These are phyloP conservation scores for Mycena crocata DNA, from an alignment of 768 basidiomycete species.

Conservation along the genomic window DNA sequence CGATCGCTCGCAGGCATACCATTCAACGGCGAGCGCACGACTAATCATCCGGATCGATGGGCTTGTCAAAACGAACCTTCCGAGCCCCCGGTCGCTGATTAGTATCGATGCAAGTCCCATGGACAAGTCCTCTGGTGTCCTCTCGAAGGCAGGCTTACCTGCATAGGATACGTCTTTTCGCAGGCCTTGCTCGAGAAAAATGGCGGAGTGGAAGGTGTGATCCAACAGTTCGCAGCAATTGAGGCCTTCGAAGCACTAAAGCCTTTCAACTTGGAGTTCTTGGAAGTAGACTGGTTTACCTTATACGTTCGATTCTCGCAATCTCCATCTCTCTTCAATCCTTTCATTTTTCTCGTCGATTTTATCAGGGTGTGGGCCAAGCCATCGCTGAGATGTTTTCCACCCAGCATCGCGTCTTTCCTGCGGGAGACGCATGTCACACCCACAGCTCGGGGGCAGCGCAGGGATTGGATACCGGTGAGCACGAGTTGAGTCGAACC, in stretches of 20 bases:
- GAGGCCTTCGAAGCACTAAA: constrained; percentile 30
- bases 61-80: constrained; percentile 36
- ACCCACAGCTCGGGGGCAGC: constrained; percentile 36
- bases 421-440: constrained; percentile 37
- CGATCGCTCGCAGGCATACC: constrained; percentile 28
- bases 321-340: background rate
- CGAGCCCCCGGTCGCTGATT: constrained; percentile 35
- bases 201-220: constrained; percentile 33
- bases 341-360: background rate
- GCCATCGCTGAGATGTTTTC: constrained; percentile 33
- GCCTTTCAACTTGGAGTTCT: constrained; percentile 32
- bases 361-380: constrained; percentile 34
- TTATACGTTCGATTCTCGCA: constrained; percentile 34
- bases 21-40: constrained; percentile 31
- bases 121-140: constrained; percentile 39
- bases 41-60: constrained; percentile 37
- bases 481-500: too few relatives aligned
- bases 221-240: constrained; percentile 25
- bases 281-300: constrained; percentile 33
- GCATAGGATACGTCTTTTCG: constrained; percentile 37
- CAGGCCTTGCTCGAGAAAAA: constrained; percentile 35
- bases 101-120: constrained; percentile 34
- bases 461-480: constrained; percentile 36
- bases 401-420: constrained; percentile 30
- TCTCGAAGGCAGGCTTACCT: constrained; percentile 32